Evolutionary conservation across 2,329 filamentous ascomycete species (phyloP), one percentile per base, ranked within the genome.

Genomic region (Orbilia ellipsospora): DNA sequence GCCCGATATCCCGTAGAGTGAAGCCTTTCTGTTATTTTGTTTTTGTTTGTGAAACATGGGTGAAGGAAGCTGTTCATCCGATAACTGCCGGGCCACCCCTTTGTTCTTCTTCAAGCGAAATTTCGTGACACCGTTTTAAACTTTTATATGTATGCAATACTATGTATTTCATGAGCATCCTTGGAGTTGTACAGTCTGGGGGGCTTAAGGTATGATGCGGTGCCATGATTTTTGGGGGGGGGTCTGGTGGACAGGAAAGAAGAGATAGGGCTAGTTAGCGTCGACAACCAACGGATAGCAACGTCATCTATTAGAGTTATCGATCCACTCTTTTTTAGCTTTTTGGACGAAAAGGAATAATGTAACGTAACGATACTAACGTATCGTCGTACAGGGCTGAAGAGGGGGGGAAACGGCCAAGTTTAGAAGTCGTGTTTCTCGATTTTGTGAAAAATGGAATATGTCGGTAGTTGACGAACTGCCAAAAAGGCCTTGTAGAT

Each of bases 381-480:
- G 69, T 67, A 36, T 44, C 28, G 70, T 68, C n/a, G 63, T 74
- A 74, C 70, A 74, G 20, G 61, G 50, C 62, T 55, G 69, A 57
- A 55, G 18, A 31, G n/a, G 55, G n/a, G 55, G 18, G 45, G 50
- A 8, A 55, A 51, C 15, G 36, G 31, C 68, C 55, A 57, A 55
- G 20, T 63, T 67, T 44, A 60, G 20, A 55, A 28, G 12, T 57
- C 40, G 2, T 12, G 7, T 23, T 31, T 20, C 28, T 50, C 45
- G 45, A 12, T 51, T 31, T 56, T 4, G 55, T 48, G 44, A 6
- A 6, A 12, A 12, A 36, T 36, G 31, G 31, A 54, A 26, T 52
- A 68, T 72, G 60, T 60, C 67, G 67, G 67, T 61, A 72, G 67
- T 74, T 74, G 55, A 42, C 20, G 26, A 51, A 56, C 20, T 48